Base-by-base conservation (phyloP, 2,329 filamentous ascomycete species). In the Camillea tinctor region DNA sequence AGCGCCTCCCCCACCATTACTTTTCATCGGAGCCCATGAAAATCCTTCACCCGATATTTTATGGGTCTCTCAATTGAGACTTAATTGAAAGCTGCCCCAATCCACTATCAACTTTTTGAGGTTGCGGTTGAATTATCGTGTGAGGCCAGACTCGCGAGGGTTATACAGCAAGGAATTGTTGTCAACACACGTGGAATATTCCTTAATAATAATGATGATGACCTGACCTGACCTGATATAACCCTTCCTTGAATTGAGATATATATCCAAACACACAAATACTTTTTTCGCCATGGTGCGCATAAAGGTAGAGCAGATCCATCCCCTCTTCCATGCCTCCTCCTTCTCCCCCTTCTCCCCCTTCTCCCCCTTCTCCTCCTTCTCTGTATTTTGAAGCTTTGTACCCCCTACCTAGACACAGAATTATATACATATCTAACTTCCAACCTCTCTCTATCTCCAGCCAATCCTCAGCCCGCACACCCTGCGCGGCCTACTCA, bases 391-490 rank as follows among this genome's bases (percentile, higher is more conserved):
- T 30, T 11, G 13, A 30, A 7, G 13, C 26, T 30, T 7, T 30
- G 26, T 30, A 30, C 26, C 26, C 26, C 26, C 8, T 30, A 4
- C n/a, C n/a, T n/a, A n/a, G n/a, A n/a, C n/a, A n/a, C n/a, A n/a
- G n/a, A n/a, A n/a, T n/a, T n/a, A n/a, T n/a, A n/a, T n/a, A 30
- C 13, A 26, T 26, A 30, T 44, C 36, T 44, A 44, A 44, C 36
- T 4, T 15, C 13, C 2, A 44, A 44, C 17, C 3, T 6, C 6
- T 11, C 6, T 11, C 6, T 11, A 23, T 22, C 49, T 56, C 23
- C 24, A 73, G 71, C 68, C 70, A n/a, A 60, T 73, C 21, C 56
- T 71, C n/a, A 62, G 65, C 8, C 69, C 71, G 55, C 71, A 72
- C 55, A 64, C 64, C 55, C 61, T 73, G 61, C 72, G 70, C 52